Evolutionary conservation across 257 asterid species (phyloP).

Genomic region (Capsicum pubescens): DNA sequence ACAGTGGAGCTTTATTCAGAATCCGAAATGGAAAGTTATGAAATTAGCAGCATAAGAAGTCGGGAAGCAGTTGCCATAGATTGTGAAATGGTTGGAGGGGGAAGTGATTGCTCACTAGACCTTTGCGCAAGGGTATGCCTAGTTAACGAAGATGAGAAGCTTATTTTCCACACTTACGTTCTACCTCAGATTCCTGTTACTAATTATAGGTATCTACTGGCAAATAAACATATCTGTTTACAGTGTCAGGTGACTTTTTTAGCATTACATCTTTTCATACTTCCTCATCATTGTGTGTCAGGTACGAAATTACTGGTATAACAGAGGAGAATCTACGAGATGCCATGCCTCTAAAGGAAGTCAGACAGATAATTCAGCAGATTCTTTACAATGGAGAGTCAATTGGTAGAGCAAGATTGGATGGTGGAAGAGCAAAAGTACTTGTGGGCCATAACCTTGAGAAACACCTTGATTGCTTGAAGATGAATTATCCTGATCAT

Average conservation of each 20-base stretch:
- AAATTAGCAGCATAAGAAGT: neutral
- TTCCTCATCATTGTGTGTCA: constrained; percentile 31
- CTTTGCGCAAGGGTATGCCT: constrained; percentile 60
- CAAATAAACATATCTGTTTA: constrained; percentile 24
- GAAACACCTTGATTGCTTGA: constrained; percentile 48
- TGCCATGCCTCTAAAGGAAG: constrained; percentile 63
- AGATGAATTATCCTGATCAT: constrained; percentile 55
- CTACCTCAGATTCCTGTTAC: constrained; percentile 52
- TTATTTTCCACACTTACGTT: constrained; percentile 53
- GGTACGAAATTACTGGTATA: constrained; percentile 62
- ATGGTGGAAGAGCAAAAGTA: constrained; percentile 23
- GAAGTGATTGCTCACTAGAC: constrained; percentile 59
- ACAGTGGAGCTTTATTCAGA: constrained; percentile 34
- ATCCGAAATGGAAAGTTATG: constrained; percentile 31
- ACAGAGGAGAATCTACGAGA: constrained; percentile 54
- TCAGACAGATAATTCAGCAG: constrained; percentile 46
- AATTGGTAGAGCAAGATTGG: constrained; percentile 32
- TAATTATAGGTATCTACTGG: constrained; percentile 47
- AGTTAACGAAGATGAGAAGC: constrained; percentile 52
- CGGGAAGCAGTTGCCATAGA: constrained; percentile 55
- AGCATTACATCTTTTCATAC: neutral
- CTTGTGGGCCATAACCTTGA: constrained; percentile 59
- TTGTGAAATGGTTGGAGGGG: constrained; percentile 58
- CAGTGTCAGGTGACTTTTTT: neutral
- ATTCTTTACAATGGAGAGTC: constrained; percentile 58